These are phyloP conservation scores for Fusarium citri DNA, from an alignment of 2,329 filamentous ascomycete species.

Conservation along the genomic window DNA sequence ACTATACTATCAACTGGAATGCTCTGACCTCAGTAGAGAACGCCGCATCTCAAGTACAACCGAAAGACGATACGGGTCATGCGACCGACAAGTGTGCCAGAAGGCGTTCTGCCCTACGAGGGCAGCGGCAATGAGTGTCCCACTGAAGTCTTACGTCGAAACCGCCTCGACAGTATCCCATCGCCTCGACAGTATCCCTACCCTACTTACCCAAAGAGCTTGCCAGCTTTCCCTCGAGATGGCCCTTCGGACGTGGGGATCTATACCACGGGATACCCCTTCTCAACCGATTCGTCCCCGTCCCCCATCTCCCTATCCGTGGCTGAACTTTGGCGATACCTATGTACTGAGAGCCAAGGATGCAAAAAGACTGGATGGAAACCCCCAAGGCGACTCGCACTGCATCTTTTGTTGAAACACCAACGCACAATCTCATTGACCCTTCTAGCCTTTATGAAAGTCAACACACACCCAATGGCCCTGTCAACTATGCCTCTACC, in stretches of 20 bases:
- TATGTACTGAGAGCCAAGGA: no score
- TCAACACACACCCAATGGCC: no score
- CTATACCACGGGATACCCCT: conserved; percentile 98
- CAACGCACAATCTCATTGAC: no score
- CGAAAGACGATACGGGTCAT: neutral
- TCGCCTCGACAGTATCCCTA: conserved; percentile 75
- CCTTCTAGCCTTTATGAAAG: no score
- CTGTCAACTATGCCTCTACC: no score
- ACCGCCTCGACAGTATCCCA: conserved; percentile 73
- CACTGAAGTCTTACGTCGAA: conserved; percentile 80
- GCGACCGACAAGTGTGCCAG: neutral
- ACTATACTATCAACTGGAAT: neutral
- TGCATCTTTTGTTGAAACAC: no score
- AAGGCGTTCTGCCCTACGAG: neutral
- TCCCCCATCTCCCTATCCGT: no score
- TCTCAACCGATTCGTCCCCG: conserved; percentile 81
- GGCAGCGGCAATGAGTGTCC: neutral
- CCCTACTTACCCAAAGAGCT: conserved; percentile 82
- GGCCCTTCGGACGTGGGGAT: conserved; percentile 95
- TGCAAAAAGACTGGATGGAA: no score
- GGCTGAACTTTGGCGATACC: no score
- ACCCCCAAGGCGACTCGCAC: no score
- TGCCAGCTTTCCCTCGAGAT: conserved; percentile 83
- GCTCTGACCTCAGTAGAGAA: neutral
- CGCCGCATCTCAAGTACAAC: neutral